These are phyloP conservation scores for Xylaria sp. DNA, from an alignment of 2,329 filamentous ascomycete genomes.

Conservation along the genomic window DNA sequence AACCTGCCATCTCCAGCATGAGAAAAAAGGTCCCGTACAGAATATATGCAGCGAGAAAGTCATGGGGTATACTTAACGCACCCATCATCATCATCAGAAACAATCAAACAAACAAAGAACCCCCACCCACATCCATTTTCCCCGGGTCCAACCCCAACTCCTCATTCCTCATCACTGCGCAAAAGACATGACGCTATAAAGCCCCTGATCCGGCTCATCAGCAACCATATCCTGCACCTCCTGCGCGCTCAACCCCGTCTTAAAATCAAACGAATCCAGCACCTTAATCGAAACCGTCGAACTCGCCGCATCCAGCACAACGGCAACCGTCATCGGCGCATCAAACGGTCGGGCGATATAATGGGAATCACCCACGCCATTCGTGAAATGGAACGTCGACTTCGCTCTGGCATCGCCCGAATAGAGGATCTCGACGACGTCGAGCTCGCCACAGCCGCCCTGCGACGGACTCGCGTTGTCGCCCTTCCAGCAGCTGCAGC, in stretches of 20 bases:
- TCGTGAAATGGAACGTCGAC: slow-evolving; percentile 62
- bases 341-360: slow-evolving; percentile 63
- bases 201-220: slow-evolving; percentile 23
- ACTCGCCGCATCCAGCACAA: slow-evolving; percentile 52
- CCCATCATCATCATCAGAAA: too few species aligned
- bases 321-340: slow-evolving; percentile 55
- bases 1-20: too few species aligned
- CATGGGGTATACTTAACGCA: too few species aligned
- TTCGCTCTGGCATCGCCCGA: slow-evolving; percentile 61
- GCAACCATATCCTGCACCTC: slow-evolving; percentile 33
- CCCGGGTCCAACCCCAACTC: neutral
- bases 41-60: too few species aligned
- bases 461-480: slow-evolving; percentile 26
- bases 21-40: too few species aligned
- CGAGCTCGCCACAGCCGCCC: slow-evolving; percentile 65
- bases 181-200: slow-evolving; percentile 31
- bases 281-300: slow-evolving; percentile 52
- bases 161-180: neutral
- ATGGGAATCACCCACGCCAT: slow-evolving; percentile 61
- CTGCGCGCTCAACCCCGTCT: slow-evolving; percentile 35
- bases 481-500: slow-evolving; percentile 66
- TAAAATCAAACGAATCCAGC: slow-evolving; percentile 40
- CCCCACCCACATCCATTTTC: neutral
- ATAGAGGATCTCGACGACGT: slow-evolving; percentile 67
- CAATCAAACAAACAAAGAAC: neutral